These are phyloP conservation scores for Chaetomium strumarium DNA, from an alignment of 2,329 filamentous ascomycete genomes.

Conservation along the genomic window DNA sequence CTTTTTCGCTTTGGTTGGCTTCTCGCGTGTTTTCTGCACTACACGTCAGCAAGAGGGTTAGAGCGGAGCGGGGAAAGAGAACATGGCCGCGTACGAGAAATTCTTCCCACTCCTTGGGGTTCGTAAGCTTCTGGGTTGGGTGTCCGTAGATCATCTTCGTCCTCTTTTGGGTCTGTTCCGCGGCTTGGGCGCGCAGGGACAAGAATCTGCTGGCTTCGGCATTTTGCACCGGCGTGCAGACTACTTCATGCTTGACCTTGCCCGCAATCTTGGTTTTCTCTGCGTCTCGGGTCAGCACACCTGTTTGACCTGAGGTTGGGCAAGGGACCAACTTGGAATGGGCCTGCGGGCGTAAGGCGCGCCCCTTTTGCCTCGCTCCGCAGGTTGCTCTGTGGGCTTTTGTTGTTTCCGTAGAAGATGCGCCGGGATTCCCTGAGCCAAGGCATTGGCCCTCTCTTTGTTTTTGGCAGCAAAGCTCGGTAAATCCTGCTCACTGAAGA, in stretches of 20 bases:
- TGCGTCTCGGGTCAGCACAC: slow-evolving; percentile 30
- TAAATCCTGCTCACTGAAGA: slow-evolving; percentile 91
- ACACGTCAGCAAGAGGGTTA: slow-evolving; percentile 7
- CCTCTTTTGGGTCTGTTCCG: slow-evolving; percentile 55
- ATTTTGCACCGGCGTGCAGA: slow-evolving; percentile 66
- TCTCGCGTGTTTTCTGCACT: slow-evolving; percentile 47
- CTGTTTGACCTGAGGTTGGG: neutral
- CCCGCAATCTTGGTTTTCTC: slow-evolving; percentile 75
- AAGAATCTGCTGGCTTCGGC: slow-evolving; percentile 61
- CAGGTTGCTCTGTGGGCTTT: slow-evolving; percentile 27
- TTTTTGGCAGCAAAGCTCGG: slow-evolving; percentile 64
- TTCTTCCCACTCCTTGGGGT: slow-evolving; percentile 39
- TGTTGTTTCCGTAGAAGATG: slow-evolving; percentile 44
- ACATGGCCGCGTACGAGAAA: slow-evolving; percentile 50
- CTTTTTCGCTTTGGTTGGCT: slow-evolving; percentile 52
- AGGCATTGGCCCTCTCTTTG: slow-evolving; percentile 49
- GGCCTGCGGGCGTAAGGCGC: slow-evolving; percentile 61
- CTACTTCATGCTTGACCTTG: slow-evolving; percentile 69
- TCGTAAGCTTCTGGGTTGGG: slow-evolving; percentile 14
- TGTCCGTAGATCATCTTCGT: slow-evolving; percentile 40
- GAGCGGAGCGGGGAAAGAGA: neutral
- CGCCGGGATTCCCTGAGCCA: slow-evolving; percentile 53
- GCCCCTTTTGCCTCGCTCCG: slow-evolving; percentile 34
- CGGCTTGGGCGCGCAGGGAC: slow-evolving; percentile 50
- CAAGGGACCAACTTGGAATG: slow-evolving; percentile 60